These are phyloP conservation scores for Digitaria exilis DNA, from an alignment of 202 grass and related monocot species.

Conservation along the genomic window DNA sequence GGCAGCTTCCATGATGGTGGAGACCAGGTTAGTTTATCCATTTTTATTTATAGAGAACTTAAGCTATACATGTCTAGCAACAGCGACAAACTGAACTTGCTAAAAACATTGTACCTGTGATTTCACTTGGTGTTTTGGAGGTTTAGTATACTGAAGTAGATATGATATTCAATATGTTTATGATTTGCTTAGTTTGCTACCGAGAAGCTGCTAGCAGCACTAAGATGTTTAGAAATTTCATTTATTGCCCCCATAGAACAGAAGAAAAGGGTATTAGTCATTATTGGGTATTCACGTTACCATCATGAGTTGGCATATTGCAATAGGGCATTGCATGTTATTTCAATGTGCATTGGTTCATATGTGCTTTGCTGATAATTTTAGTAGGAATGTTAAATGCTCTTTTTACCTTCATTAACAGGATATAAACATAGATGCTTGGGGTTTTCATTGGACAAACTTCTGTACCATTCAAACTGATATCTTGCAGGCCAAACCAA, in stretches of 20 bases:
- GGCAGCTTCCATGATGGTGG: conserved; percentile 96
- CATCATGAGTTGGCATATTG: background rate
- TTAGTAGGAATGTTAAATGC: background rate
- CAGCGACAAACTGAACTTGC: background rate
- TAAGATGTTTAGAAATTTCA: background rate
- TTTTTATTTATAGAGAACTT: background rate
- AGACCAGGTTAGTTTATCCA: conserved; percentile 57
- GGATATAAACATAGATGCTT: background rate
- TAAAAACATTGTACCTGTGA: background rate
- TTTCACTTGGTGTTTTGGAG: background rate
- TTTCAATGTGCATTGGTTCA: background rate
- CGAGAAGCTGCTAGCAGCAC: background rate
- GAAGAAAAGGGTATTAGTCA: background rate
- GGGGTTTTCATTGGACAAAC: background rate
- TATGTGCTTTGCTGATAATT: conserved; percentile 2
- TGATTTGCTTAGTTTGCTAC: background rate
- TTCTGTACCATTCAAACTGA: background rate
- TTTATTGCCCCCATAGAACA: background rate
- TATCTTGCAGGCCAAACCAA: background rate
- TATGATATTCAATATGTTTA: conserved; percentile 4
- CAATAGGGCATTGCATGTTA: background rate
- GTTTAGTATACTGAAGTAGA: background rate
- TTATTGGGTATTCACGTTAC: background rate
- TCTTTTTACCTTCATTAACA: background rate
- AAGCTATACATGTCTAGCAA: background rate